A percentile compares a stretch with the other conserved stretches of the same genome.
Conservation (phyloP, 768 basidiomycete genomes). For the Leccinum sublutescens region DNA sequence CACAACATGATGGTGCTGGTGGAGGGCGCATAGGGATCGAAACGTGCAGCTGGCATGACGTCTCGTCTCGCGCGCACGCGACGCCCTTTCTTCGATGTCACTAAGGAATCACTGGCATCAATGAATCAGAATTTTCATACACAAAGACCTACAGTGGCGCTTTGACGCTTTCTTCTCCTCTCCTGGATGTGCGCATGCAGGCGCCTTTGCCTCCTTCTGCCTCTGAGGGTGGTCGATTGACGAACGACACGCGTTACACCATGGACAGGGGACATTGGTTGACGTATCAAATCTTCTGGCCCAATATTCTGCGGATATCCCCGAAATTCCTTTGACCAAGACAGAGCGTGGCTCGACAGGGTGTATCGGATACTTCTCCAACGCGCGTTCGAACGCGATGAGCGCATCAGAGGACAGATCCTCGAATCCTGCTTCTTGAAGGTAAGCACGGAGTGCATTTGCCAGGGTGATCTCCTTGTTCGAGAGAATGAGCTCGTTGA, state of each 20-base stretch:
- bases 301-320: conserved; percentile 11
- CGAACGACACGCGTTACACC: conserved; percentile 3
- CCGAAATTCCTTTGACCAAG: neutral
- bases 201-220: neutral
- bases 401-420: conserved; percentile 8
- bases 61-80: neutral
- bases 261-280: neutral
- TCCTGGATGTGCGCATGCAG: neutral
- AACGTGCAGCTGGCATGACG: neutral
- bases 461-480: conserved; percentile 7
- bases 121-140: neutral
- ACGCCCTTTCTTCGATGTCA: conserved; percentile 6
- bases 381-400: conserved; percentile 15
- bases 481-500: conserved; percentile 8
- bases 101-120: conserved; percentile 1
- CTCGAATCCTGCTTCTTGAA: conserved; percentile 13
- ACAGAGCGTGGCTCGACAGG: conserved; percentile 2
- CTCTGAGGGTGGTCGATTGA: neutral
- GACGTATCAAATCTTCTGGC: neutral
- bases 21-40: conserved; percentile 12
- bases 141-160: conserved; percentile 8
- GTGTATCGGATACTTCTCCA: conserved; percentile 14
- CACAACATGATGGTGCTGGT: conserved; percentile 13
- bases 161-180: neutral
- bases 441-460: conserved; percentile 10